Percentiles rank a stretch among this genome's conserved stretches.
These are phyloP conservation scores for Dothistroma pini DNA, from an alignment of 2,329 filamentous ascomycete genomes.

Conservation along the genomic window DNA sequence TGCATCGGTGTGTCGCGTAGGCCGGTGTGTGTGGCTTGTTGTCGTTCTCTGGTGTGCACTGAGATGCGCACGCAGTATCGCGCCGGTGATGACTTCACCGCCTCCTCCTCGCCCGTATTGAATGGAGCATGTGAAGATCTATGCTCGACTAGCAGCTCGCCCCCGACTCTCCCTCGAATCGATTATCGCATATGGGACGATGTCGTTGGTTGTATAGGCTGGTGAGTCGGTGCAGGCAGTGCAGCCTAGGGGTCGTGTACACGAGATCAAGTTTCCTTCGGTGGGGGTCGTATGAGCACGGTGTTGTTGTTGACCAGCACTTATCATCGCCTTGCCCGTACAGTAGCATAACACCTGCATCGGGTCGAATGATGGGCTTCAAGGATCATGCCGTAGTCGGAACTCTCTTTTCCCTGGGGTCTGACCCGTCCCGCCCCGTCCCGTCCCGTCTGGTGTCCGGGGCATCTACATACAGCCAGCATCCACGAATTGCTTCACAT, in stretches of 20 bases:
- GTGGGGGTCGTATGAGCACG: background rate
- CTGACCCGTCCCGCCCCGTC: no score
- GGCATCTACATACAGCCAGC: no score
- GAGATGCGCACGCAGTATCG: background rate
- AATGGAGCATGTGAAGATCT: background rate
- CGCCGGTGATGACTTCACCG: background rate
- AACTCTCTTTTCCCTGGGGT: background rate
- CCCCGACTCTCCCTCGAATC: background rate
- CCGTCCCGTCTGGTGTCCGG: no score
- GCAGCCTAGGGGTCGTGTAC: background rate
- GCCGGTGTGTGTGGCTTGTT: background rate
- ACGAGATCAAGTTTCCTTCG: background rate
- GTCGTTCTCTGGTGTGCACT: background rate
- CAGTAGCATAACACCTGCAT: background rate
- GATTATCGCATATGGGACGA: background rate
- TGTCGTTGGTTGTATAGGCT: background rate
- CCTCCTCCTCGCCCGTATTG: background rate
- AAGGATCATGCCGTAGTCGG: background rate
- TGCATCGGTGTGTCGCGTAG: background rate
- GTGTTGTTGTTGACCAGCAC: background rate
- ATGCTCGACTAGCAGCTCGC: background rate
- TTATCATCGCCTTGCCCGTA: background rate
- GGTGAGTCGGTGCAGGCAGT: background rate
- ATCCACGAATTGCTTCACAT: no score
- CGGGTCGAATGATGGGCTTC: background rate